Base-by-base conservation (phyloP, 2,329 filamentous ascomycete species). In the Sporothrix mexicana region DNA sequence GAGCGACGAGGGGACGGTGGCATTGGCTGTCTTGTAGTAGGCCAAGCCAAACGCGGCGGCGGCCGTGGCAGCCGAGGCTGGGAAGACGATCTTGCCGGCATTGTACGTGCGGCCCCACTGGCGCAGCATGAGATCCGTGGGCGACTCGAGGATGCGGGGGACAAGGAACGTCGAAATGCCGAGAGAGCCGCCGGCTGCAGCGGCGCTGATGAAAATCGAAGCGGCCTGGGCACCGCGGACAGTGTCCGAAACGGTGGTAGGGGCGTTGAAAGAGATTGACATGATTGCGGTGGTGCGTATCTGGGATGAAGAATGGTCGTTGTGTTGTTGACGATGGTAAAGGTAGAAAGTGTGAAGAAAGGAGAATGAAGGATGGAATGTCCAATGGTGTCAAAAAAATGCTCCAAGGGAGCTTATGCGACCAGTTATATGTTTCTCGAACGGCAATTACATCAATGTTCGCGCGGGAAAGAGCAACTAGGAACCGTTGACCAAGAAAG, bases 111-210 rank as follows among this genome's bases (percentile, higher is more conserved):
- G 81, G 73, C 79, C 76, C 87, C 87, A 91, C 80, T 90, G 88
- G 53, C 82, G 82, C 45, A 87, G 85, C 74, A 89, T 84, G 12
- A 89, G 79, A 1, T 84, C 84, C 0, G 85, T 83, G 0, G 88
- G 88, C 0, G 87, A 85, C 73, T 86, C 82, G 73, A 90, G 83
- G 9, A 90, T 79, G 55, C 85, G 83, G 1, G 88, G 88, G 1
- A 87, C 77, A n/a, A 81, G 74, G 73, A 83, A 80, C 77, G 82
- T 76, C 6, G 85, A 88, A 70, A 84, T 73, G 59, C 79, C 76
- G 62, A 83, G 75, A 66, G 77, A 80, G 73, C 79, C 76, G 68
- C 84, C 84, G 8, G 80, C 77, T 2, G 85, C 77, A 71, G 84
- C 82, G 25, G 85, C 83, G 51, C 86, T 83, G 62, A 84, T 77